A percentile compares a stretch with the other conserved stretches of the same genome.
Evolutionary conservation across 2,329 filamentous ascomycete species (phyloP).

Genomic region (Trichoderma sp.): DNA sequence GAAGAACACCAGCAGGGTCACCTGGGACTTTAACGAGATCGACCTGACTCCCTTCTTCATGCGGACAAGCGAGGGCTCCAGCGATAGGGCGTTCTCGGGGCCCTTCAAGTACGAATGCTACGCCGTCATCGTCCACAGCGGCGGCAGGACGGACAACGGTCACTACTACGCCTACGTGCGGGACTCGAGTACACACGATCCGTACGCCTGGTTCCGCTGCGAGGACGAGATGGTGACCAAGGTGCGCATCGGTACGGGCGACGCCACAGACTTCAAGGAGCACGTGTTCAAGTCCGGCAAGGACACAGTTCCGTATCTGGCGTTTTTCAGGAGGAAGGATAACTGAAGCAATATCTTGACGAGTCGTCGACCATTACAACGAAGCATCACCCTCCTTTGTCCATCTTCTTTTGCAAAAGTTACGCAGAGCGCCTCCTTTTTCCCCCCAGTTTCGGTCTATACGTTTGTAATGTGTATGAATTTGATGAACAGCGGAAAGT

Average conservation of each 20-base stretch:
- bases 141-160: constrained; percentile 67
- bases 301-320: constrained; percentile 50
- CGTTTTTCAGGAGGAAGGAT: constrained; percentile 49
- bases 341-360: neutral
- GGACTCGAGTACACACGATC: constrained; percentile 52
- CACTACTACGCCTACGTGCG: constrained; percentile 78
- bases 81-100: constrained; percentile 47
- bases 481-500: neutral
- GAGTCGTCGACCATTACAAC: neutral
- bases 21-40: constrained; percentile 75
- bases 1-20: constrained; percentile 72
- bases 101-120: constrained; percentile 84
- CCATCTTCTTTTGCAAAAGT: neutral
- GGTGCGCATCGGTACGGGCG: constrained; percentile 47
- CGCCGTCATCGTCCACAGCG: constrained; percentile 77
- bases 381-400: neutral
- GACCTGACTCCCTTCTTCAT: constrained; percentile 53
- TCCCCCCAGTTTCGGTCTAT: too few species aligned
- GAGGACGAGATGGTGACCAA: constrained; percentile 50
- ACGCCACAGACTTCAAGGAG: constrained; percentile 41
- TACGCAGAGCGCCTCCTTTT: too few species aligned
- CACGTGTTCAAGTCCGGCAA: constrained; percentile 45
- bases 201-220: constrained; percentile 52
- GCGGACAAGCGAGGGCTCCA: constrained; percentile 41
- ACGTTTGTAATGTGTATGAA: neutral